Evolutionary conservation across 208 protist genomes (phyloP).

Genomic region (Wallacemonas sp.): DNA sequence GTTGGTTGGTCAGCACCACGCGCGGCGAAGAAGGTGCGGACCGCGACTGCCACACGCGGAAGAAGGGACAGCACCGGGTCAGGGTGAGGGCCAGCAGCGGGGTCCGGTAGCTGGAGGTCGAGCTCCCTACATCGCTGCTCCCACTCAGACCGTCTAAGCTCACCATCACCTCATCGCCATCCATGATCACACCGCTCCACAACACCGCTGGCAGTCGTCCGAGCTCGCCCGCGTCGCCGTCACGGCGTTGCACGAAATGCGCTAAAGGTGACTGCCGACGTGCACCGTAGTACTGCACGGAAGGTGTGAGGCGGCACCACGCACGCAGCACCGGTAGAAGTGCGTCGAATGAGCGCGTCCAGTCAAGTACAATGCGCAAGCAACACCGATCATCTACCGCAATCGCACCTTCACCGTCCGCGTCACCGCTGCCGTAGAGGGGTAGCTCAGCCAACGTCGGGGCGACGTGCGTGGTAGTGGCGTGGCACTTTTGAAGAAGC

Average conservation of each 20-base stretch:
- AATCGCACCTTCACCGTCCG: neutral
- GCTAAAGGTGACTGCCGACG: neutral
- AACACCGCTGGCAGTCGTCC: neutral
- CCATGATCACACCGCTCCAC: neutral
- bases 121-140: no score
- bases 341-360: slow-evolving; percentile 24
- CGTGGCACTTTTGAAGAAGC: slow-evolving; percentile 4
- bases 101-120: neutral
- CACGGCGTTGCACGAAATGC: neutral
- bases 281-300: slow-evolving; percentile 29
- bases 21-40: neutral
- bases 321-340: slow-evolving; percentile 21
- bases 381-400: neutral
- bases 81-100: neutral
- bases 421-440: neutral
- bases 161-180: neutral
- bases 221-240: neutral
- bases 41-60: slow-evolving; percentile 3
- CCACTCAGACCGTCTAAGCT: no score
- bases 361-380: slow-evolving; percentile 35
- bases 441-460: neutral
- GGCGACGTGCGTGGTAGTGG: neutral
- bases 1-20: slow-evolving; percentile 9
- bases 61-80: neutral
- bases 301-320: slow-evolving; percentile 16